phyloP scores from a whole-genome alignment of 2,329 filamentous ascomycete species.

The Mariannaea sp. region DNA sequence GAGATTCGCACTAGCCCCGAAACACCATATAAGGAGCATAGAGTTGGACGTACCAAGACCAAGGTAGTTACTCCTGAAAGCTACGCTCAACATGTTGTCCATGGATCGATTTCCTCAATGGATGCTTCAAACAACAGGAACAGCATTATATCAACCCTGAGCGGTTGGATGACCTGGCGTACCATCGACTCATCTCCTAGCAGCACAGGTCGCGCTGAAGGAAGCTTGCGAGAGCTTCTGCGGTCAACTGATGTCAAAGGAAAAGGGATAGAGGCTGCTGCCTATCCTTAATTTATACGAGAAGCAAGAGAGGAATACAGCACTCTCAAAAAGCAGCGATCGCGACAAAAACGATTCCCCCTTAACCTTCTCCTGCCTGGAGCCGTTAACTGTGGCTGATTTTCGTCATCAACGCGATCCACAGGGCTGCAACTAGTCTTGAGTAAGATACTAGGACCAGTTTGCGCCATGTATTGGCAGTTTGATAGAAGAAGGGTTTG shows the following conservation, averaged over 20 bases:
- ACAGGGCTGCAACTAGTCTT: not conserved
- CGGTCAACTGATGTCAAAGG: constrained; percentile 45
- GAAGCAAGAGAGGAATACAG: constrained; percentile 35
- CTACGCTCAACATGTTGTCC: constrained; percentile 36
- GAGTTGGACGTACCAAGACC: constrained; percentile 21
- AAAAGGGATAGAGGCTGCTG: constrained; percentile 39
- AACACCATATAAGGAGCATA: constrained; percentile 32
- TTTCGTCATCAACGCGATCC: not conserved
- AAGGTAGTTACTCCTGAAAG: constrained; percentile 26
- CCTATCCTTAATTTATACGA: constrained; percentile 11
- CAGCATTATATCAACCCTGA: constrained; percentile 46
- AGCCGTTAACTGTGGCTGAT: not conserved
- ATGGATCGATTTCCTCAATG: constrained; percentile 37
- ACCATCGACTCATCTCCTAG: constrained; percentile 30
- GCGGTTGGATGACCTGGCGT: constrained; percentile 54
- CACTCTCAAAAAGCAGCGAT: constrained; percentile 26
- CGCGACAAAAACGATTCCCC: not conserved
- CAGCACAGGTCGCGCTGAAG: constrained; percentile 56
- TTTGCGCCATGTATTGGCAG: not conserved
- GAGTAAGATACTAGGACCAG: too few species aligned
- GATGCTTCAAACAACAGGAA: constrained; percentile 33
- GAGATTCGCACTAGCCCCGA: constrained; percentile 49
- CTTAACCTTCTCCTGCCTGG: not conserved
- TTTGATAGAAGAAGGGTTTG: not conserved
- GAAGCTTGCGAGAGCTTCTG: constrained; percentile 59